These are phyloP conservation scores for Kodamaea ohmeri DNA, from an alignment of 1,139 yeast genomes.

Conservation along the genomic window DNA sequence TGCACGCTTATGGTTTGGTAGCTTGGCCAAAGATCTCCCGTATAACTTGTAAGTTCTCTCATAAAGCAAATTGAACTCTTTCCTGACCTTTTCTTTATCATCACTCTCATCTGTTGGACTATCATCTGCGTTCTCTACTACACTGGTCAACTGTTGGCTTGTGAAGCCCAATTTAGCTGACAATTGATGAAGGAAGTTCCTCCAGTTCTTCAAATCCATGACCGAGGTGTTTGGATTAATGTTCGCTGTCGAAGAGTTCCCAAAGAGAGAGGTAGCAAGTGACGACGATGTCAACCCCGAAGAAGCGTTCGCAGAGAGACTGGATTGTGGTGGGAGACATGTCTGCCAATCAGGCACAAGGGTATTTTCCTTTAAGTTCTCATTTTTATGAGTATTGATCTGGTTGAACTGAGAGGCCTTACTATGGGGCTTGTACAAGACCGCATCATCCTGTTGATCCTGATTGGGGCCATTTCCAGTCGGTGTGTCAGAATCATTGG, in stretches of 20 bases:
- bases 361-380: slow-evolving; percentile 39
- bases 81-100: slow-evolving; percentile 27
- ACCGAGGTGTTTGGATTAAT: slow-evolving; percentile 18
- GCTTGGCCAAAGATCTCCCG: slow-evolving; percentile 38
- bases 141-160: slow-evolving; percentile 31
- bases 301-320: slow-evolving; percentile 8
- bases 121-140: slow-evolving; percentile 17
- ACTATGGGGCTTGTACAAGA: slow-evolving; percentile 46
- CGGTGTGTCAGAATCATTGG: slow-evolving; percentile 9
- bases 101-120: slow-evolving; percentile 14
- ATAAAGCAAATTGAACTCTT: slow-evolving; percentile 35
- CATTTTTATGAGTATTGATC: slow-evolving; percentile 47
- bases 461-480: slow-evolving; percentile 11
- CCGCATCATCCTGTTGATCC: slow-evolving; percentile 38
- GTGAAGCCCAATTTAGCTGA: slow-evolving; percentile 41
- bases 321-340: slow-evolving; percentile 34
- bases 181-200: slow-evolving; percentile 34
- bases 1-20: slow-evolving; percentile 40
- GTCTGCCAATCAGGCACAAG: slow-evolving; percentile 46
- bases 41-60: slow-evolving; percentile 42
- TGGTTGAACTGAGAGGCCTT: slow-evolving; percentile 41
- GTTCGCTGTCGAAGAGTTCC: slow-evolving; percentile 27
- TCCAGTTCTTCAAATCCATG: slow-evolving; percentile 39
- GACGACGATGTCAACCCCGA: slow-evolving; percentile 12
- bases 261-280: slow-evolving; percentile 20